phyloP scores from a whole-genome alignment of 768 basidiomycete genomes.

The Rhodotorula toruloides region DNA sequence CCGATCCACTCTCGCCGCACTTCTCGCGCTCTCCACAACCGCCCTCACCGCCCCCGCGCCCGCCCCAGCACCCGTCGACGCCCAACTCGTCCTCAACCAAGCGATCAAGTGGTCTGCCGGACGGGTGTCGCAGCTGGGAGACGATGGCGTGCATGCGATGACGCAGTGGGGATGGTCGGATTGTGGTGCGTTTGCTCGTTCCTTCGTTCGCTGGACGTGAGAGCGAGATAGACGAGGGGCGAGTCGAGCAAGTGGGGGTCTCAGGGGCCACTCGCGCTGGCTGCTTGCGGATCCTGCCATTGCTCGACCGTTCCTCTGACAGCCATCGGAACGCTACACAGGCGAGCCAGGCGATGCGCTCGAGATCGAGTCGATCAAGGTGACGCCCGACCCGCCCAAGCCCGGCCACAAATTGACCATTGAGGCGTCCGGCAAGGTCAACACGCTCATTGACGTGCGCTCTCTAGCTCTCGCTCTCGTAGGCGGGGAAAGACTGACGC shows the following conservation, averaged over 20 bases:
- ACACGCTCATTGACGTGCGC: constrained; percentile 62
- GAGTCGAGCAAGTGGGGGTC: neutral
- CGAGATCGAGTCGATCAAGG: constrained; percentile 37
- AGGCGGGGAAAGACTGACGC: neutral
- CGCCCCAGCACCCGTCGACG: constrained; percentile 37
- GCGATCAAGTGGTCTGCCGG: constrained; percentile 43
- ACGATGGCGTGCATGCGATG: constrained; percentile 45
- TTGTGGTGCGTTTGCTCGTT: constrained; percentile 61
- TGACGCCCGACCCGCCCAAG: constrained; percentile 73
- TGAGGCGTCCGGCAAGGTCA: constrained; percentile 61
- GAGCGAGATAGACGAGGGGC: constrained; percentile 16
- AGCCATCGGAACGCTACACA: constrained; percentile 1
- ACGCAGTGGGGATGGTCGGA: constrained; percentile 62
- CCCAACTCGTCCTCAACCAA: constrained; percentile 39
- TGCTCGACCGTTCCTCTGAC: neutral
- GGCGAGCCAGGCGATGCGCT: constrained; percentile 31
- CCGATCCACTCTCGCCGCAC: constrained; percentile 4
- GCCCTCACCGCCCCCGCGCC: constrained; percentile 40
- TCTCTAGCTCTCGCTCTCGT: neutral
- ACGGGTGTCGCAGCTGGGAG: constrained; percentile 38
- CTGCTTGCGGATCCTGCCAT: neutral
- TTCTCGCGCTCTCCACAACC: constrained; percentile 25
- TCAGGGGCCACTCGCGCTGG: neutral
- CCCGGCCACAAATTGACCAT: constrained; percentile 87
- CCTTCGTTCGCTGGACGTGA: neutral